Evolutionary conservation across 352 stramenopile genomes (phyloP).

Genomic region (Aphanomyces astaci): DNA sequence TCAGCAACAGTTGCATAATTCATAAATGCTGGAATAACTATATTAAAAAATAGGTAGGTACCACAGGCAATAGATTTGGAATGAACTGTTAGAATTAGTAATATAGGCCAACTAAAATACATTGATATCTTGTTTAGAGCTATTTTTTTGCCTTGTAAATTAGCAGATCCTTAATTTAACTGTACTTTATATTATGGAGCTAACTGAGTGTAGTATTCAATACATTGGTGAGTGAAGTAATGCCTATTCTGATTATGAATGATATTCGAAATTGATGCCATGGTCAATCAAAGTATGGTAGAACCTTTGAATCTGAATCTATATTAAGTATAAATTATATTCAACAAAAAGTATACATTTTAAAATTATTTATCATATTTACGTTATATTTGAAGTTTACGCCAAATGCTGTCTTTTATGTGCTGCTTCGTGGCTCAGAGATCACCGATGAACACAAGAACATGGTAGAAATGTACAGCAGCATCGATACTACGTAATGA

Average conservation of each 20-base stretch:
- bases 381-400: too few species aligned
- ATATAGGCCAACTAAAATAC: conserved; percentile 3
- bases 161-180: conserved; percentile 9
- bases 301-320: too few species aligned
- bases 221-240: not conserved
- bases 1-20: conserved; percentile 6
- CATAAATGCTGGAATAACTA: conserved; percentile 1
- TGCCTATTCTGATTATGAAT: not conserved
- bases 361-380: too few species aligned
- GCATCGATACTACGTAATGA: too few species aligned
- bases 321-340: too few species aligned
- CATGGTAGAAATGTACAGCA: too few species aligned
- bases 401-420: too few species aligned
- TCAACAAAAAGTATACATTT: too few species aligned
- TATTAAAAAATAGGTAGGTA: not conserved
- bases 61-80: not conserved
- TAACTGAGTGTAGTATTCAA: not conserved
- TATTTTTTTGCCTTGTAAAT: conserved; percentile 9
- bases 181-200: conserved; percentile 5
- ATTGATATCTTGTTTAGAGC: conserved; percentile 6
- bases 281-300: too few species aligned
- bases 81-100: conserved; percentile 6
- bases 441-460: too few species aligned
- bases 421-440: too few species aligned
- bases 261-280: conserved; percentile 7